A percentile compares a stretch with the other conserved stretches of the same genome.
These are phyloP conservation scores for Casaregolazyma lundiana DNA, from an alignment of 1,139 yeast species.

Conservation along the genomic window DNA sequence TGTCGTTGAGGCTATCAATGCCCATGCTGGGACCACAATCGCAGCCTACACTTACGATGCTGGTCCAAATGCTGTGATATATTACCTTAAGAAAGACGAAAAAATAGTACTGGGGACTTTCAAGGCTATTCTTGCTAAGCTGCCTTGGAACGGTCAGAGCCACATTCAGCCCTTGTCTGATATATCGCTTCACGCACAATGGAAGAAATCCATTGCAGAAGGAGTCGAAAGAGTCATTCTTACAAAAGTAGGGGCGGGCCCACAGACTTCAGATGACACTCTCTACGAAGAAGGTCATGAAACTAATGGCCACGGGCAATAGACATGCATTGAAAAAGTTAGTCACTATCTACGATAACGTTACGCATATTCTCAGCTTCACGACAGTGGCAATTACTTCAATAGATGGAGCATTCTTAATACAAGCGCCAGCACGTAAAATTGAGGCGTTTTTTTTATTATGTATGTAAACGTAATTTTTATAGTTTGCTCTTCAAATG, in stretches of 20 bases:
- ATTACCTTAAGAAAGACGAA: slow-evolving; percentile 75
- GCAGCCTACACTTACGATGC: slow-evolving; percentile 99
- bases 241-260: slow-evolving; percentile 86
- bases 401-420: no score
- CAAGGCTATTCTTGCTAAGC: slow-evolving; percentile 43
- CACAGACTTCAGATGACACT: slow-evolving; percentile 30
- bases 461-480: slow-evolving; percentile 9
- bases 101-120: slow-evolving; percentile 44
- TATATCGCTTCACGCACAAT: slow-evolving; percentile 35
- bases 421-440: background rate
- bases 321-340: no score
- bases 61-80: slow-evolving; percentile 96
- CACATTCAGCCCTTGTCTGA: slow-evolving; percentile 33
- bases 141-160: slow-evolving; percentile 62
- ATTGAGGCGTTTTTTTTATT: background rate
- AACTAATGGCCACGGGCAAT: background rate
- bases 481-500: slow-evolving; percentile 6
- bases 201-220: slow-evolving; percentile 50
- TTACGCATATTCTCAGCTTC: no score
- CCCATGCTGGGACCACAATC: slow-evolving; percentile 51
- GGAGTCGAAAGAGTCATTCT: slow-evolving; percentile 81
- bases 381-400: no score
- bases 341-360: no score
- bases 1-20: slow-evolving; percentile 74
- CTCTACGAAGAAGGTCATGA: background rate